Evolutionary conservation across 1,284 basidiomycete species (phyloP).

Genomic region (Malassezia furfur): DNA sequence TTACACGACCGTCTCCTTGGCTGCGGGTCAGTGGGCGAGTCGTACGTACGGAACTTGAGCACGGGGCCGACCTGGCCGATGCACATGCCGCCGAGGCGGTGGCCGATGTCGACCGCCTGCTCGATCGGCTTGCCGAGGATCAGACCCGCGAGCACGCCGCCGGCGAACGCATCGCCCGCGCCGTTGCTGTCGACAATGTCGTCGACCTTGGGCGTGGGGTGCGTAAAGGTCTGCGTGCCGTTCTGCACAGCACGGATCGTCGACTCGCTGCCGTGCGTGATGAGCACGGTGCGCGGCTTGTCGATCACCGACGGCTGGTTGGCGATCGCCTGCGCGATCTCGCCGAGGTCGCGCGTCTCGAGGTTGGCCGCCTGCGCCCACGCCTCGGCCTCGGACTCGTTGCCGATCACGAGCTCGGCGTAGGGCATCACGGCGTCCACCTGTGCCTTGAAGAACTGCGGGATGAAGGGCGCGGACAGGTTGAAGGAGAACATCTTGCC

Average conservation of each 20-base stretch:
- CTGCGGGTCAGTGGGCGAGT: background rate
- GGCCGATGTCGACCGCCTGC: slow-evolving; percentile 73
- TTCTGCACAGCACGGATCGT: slow-evolving; percentile 68
- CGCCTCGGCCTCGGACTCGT: slow-evolving; percentile 84
- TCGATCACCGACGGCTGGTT: slow-evolving; percentile 24
- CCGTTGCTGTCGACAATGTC: slow-evolving; percentile 89
- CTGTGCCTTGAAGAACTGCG: slow-evolving; percentile 74
- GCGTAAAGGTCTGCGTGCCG: slow-evolving; percentile 52
- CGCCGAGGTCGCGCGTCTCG: slow-evolving; percentile 34
- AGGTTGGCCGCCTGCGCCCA: slow-evolving; percentile 60
- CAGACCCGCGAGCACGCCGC: slow-evolving; percentile 81
- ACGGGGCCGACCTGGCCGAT: slow-evolving; percentile 63
- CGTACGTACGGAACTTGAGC: slow-evolving; percentile 36
- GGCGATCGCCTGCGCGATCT: slow-evolving; percentile 44
- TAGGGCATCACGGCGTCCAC: slow-evolving; percentile 42
- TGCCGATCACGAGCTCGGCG: slow-evolving; percentile 54
- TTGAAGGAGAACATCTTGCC: slow-evolving; percentile 66
- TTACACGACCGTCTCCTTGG: slow-evolving; percentile 36
- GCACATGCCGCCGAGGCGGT: slow-evolving; percentile 79
- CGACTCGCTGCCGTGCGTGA: slow-evolving; percentile 78
- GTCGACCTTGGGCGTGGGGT: slow-evolving; percentile 52
- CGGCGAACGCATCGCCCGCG: slow-evolving; percentile 98
- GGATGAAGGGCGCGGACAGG: slow-evolving; percentile 93
- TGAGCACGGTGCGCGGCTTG: slow-evolving; percentile 63
- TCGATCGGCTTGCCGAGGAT: slow-evolving; percentile 71